A percentile compares a stretch with the other conserved stretches of the same genome.
Conservation (phyloP, 352 stramenopile genomes). For the Globisporangium rhizosaccharum region DNA sequence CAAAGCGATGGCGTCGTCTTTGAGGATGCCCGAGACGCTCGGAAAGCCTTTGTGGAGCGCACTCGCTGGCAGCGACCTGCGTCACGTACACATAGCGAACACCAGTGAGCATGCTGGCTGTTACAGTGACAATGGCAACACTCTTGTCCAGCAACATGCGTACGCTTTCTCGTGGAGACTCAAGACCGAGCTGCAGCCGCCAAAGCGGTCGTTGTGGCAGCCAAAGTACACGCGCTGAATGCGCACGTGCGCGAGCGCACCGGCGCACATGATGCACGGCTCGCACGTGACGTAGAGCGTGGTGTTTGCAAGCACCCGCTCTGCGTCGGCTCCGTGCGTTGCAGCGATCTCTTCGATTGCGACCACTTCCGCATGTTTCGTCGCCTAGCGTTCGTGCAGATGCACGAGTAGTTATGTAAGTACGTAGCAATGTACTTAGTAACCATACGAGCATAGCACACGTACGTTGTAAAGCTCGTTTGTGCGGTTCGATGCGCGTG, state of each 20-base stretch:
- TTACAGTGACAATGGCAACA: background rate
- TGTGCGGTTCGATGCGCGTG: conserved; percentile 76
- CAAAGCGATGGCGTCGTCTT: conserved; percentile 77
- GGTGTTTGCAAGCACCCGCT: conserved; percentile 44
- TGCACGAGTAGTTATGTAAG: background rate
- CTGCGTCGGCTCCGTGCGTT: conserved; percentile 31
- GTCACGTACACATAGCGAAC: background rate
- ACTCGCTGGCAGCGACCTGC: conserved; percentile 33
- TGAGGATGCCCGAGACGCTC: conserved; percentile 66
- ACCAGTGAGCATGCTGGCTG: background rate
- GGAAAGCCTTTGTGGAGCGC: conserved; percentile 52
- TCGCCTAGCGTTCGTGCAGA: conserved; percentile 37
- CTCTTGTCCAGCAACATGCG: background rate
- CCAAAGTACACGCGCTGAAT: conserved; percentile 86
- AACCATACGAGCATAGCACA: background rate
- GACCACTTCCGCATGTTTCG: conserved; percentile 89
- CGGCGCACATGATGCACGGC: conserved; percentile 94
- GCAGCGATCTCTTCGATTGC: conserved; percentile 79
- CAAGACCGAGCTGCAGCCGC: conserved; percentile 89
- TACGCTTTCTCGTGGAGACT: conserved; percentile 69
- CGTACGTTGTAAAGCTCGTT: conserved; percentile 85
- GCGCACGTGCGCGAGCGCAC: conserved; percentile 71
- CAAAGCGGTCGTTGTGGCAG: conserved; percentile 91
- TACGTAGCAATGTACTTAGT: background rate
- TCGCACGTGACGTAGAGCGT: conserved; percentile 90